phyloP scores from a whole-genome alignment of 495 filamentous ascomycete genomes.

The Trichoderma gamsii region DNA sequence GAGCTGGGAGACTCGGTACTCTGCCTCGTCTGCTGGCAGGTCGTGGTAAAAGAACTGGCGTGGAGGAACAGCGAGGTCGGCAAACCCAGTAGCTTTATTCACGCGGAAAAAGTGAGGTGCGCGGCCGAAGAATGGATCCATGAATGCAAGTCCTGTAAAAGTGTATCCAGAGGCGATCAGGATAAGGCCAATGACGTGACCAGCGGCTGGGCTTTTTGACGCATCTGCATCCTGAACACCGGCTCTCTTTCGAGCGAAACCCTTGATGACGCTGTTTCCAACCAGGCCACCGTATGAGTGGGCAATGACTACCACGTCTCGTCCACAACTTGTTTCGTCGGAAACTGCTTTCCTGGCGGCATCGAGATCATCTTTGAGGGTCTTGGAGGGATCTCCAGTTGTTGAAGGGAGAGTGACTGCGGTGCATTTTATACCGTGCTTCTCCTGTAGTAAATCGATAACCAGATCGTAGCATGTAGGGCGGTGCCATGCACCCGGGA shows the following conservation, averaged over 20 bases:
- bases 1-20: background rate
- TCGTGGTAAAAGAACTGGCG: slow-evolving; percentile 3
- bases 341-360: background rate
- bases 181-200: slow-evolving; percentile 1
- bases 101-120: background rate
- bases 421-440: background rate
- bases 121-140: background rate
- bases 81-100: background rate
- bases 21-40: background rate
- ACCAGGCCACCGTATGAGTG: slow-evolving; percentile 3
- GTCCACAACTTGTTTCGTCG: background rate
- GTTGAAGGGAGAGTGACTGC: background rate
- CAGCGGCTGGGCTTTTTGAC: background rate
- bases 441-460: background rate
- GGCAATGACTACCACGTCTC: slow-evolving; percentile 2
- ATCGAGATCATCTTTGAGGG: slow-evolving; percentile 2
- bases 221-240: background rate
- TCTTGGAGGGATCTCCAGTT: background rate
- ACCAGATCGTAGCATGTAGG: background rate
- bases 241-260: background rate
- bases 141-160: background rate
- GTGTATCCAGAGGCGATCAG: background rate
- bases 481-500: background rate
- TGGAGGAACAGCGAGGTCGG: background rate
- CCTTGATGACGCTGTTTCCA: slow-evolving; percentile 5